These are phyloP conservation scores for Boletus sp. DNA, from an alignment of 1,284 basidiomycete species.

Conservation along the genomic window DNA sequence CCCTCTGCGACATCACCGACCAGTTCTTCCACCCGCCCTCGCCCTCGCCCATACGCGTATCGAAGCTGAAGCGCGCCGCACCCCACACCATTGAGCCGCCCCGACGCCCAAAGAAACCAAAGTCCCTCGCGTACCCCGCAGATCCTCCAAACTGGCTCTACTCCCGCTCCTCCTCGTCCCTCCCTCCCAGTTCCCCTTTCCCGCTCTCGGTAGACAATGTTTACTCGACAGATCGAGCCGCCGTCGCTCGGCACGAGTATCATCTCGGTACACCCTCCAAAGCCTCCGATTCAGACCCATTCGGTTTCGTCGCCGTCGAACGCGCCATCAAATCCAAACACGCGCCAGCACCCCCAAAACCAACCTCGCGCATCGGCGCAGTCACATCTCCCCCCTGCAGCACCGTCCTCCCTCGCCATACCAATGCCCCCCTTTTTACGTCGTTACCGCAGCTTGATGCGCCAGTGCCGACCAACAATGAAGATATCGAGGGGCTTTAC, in stretches of 20 bases:
- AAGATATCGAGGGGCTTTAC: constrained; percentile 30
- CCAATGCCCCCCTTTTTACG: constrained; percentile 5
- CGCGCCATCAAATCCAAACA: constrained; percentile 33
- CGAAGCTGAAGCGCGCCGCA: constrained; percentile 20
- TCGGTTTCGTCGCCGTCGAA: constrained; percentile 43
- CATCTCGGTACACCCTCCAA: constrained; percentile 20
- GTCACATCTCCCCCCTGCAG: constrained; percentile 27
- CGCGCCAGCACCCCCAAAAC: constrained; percentile 6
- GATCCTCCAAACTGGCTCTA: constrained; percentile 33
- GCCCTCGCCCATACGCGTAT: constrained; percentile 28
- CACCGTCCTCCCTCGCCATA: constrained; percentile 12
- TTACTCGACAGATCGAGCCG: not conserved
- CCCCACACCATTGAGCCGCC: constrained; percentile 25
- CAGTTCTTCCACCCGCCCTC: constrained; percentile 35
- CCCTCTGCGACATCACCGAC: constrained; percentile 33
- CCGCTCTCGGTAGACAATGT: constrained; percentile 16
- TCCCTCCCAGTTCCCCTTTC: constrained; percentile 33
- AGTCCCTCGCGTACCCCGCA: constrained; percentile 29
- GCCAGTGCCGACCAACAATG: constrained; percentile 32
- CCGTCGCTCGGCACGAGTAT: constrained; percentile 19
- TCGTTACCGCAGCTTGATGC: constrained; percentile 18
- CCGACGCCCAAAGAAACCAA: constrained; percentile 34
- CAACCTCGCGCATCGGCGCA: constrained; percentile 7
- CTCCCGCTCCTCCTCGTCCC: constrained; percentile 27
- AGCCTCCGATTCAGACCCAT: constrained; percentile 38